A percentile compares a stretch with the other conserved stretches of the same genome.
Conservation (phyloP, 805 yeast genomes). For the Barnettozyma populi region DNA sequence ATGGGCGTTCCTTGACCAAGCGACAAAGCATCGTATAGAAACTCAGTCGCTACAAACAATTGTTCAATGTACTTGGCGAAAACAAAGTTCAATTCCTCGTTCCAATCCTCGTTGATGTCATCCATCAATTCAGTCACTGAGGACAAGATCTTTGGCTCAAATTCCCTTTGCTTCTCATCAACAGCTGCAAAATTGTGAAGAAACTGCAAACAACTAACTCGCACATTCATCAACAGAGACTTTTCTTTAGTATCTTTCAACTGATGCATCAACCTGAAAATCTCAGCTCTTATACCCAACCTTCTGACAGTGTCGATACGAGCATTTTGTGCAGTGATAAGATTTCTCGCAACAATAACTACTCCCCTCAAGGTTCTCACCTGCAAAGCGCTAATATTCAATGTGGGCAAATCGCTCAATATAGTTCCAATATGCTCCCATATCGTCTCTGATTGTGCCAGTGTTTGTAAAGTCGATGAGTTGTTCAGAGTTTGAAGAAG, state of each 20-base stretch:
- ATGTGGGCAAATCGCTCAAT: not conserved
- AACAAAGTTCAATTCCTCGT: conserved; percentile 7
- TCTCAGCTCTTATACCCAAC: conserved; percentile 5
- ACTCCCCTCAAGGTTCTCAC: conserved; percentile 41
- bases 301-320: conserved; percentile 21
- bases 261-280: not conserved
- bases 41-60: conserved; percentile 13
- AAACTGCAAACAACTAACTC: conserved; percentile 13
- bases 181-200: conserved; percentile 14
- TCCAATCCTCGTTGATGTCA: not conserved
- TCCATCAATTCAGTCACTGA: conserved; percentile 10
- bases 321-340: conserved; percentile 31
- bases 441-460: not conserved
- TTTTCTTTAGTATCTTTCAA: not conserved
- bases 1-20: conserved; percentile 17
- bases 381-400: conserved; percentile 1
- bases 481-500: not conserved
- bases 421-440: not conserved
- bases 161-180: conserved; percentile 6
- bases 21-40: conserved; percentile 17
- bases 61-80: conserved; percentile 13
- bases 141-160: conserved; percentile 5
- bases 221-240: not conserved
- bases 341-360: conserved; percentile 43
- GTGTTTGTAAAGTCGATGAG: not conserved